Percentiles rank a stretch among this genome's conserved stretches.
Conservation (phyloP, 2,329 filamentous ascomycete species). For the Calonectria ilicicola region DNA sequence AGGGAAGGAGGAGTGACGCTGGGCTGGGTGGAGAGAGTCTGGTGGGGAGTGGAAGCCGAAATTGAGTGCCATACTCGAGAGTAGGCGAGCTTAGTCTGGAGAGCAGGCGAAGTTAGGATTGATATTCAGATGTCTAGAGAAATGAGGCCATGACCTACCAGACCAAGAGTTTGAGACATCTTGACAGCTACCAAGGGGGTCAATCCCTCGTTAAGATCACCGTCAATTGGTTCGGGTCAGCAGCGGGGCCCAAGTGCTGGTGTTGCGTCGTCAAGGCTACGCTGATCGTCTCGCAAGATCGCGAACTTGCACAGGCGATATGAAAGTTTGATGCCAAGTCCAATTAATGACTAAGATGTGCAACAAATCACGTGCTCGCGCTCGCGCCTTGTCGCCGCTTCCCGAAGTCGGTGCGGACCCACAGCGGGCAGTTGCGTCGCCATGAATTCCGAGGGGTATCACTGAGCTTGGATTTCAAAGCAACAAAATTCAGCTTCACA, state of each 20-base stretch:
- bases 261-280: slow-evolving; percentile 31
- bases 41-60: slow-evolving; percentile 77
- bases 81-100: slow-evolving; percentile 93
- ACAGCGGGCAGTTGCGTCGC: slow-evolving; percentile 24
- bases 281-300: slow-evolving; percentile 36
- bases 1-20: slow-evolving; percentile 80
- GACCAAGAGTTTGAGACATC: slow-evolving; percentile 85
- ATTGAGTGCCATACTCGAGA: slow-evolving; percentile 92
- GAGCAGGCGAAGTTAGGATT: slow-evolving; percentile 25
- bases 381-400: slow-evolving; percentile 6
- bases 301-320: slow-evolving; percentile 24
- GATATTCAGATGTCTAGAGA: slow-evolving; percentile 15
- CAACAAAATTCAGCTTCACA: slow-evolving; percentile 36
- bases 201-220: slow-evolving; percentile 30
- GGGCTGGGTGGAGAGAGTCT: slow-evolving; percentile 68
- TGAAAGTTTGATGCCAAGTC: slow-evolving; percentile 46
- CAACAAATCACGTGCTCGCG: slow-evolving; percentile 32
- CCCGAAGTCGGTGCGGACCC: slow-evolving; percentile 39
- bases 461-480: slow-evolving; percentile 49
- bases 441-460: slow-evolving; percentile 39
- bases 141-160: slow-evolving; percentile 62
- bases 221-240: slow-evolving; percentile 26
- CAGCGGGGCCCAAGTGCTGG: slow-evolving; percentile 23
- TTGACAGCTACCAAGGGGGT: slow-evolving; percentile 42
- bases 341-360: slow-evolving; percentile 40